Evolutionary conservation across 2,329 filamentous ascomycete species (phyloP).

Genomic region (Sclerotinia spermophila): DNA sequence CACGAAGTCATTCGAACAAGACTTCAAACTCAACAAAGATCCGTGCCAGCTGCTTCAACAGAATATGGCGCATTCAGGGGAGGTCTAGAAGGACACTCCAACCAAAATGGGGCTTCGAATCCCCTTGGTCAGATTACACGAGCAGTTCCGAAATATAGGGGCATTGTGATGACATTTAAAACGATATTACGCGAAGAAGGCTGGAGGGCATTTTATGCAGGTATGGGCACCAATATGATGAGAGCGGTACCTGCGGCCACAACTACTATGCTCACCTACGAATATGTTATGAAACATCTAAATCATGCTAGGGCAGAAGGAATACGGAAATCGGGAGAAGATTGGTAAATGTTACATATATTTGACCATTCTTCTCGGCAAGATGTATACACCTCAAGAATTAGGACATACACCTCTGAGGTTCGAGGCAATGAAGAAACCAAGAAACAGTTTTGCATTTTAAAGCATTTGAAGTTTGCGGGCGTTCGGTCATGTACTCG

Average conservation of each 20-base stretch:
- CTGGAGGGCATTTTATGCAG: conserved; percentile 94
- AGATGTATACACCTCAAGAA: not conserved
- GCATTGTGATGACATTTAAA: conserved; percentile 75
- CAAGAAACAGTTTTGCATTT: conserved; percentile 21
- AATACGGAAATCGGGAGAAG: conserved; percentile 25
- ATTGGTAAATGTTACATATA: conserved; percentile 16
- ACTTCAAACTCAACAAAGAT: conserved; percentile 86
- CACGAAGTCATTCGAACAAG: conserved; percentile 94
- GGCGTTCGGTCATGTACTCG: conserved; percentile 25
- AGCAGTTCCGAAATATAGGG: conserved; percentile 58
- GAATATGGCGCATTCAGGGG: conserved; percentile 49
- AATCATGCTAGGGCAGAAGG: conserved; percentile 33
- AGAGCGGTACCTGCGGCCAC: conserved; percentile 91
- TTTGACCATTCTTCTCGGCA: not conserved
- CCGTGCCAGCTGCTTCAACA: conserved; percentile 49
- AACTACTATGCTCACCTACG: conserved; percentile 96
- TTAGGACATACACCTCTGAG: not conserved
- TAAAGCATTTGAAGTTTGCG: conserved; percentile 21
- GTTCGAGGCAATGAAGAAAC: not conserved
- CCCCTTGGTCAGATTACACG: conserved; percentile 34
- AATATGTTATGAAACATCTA: conserved; percentile 54
- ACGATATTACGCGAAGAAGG: conserved; percentile 89
- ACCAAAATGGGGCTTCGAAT: conserved; percentile 21
- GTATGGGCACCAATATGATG: conserved; percentile 97
- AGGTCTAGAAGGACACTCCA: conserved; percentile 30